A percentile compares a stretch with the other conserved stretches of the same genome.
phyloP scores from a whole-genome alignment of 2,329 filamentous ascomycete species.

The Aspergillus neoniger region DNA sequence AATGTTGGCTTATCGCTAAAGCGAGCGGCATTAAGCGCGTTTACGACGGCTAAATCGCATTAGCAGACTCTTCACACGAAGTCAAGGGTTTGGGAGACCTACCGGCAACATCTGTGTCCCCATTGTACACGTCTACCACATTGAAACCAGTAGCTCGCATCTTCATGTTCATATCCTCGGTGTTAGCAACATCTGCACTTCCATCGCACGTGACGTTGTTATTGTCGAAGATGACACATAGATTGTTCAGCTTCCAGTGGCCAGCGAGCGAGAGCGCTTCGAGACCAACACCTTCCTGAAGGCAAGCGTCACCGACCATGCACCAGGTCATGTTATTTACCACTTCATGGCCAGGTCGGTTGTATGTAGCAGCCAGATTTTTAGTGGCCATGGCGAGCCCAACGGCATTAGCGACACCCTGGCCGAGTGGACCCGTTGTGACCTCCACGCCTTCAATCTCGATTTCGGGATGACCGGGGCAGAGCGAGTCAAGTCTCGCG shows the following conservation, averaged over 20 bases:
- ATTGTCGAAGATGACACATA: constrained; percentile 62
- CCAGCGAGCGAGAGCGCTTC: constrained; percentile 60
- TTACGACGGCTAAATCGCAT: too few species aligned
- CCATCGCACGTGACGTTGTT: constrained; percentile 64
- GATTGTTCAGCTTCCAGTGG: constrained; percentile 58
- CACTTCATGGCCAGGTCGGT: constrained; percentile 51
- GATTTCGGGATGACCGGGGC: constrained; percentile 54
- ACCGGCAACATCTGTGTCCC: constrained; percentile 53
- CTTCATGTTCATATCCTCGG: constrained; percentile 60
- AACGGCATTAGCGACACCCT: constrained; percentile 62
- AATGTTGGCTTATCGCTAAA: constrained; percentile 54
- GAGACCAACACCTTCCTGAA: constrained; percentile 61
- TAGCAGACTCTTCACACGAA: too few species aligned
- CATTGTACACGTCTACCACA: constrained; percentile 57
- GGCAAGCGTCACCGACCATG: constrained; percentile 61
- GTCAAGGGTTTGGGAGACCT: constrained; percentile 36
- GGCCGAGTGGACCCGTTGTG: constrained; percentile 61
- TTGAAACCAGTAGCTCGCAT: constrained; percentile 60
- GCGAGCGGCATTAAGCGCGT: too few species aligned
- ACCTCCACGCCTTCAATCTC: constrained; percentile 61
- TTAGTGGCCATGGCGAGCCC: constrained; percentile 61
- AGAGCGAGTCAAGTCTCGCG: constrained; percentile 30
- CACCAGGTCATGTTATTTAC: constrained; percentile 58
- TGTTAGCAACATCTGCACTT: constrained; percentile 56
- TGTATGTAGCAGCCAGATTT: constrained; percentile 57